Conservation (phyloP, 768 basidiomycete species). For the Xanthoconium purpureum region DNA sequence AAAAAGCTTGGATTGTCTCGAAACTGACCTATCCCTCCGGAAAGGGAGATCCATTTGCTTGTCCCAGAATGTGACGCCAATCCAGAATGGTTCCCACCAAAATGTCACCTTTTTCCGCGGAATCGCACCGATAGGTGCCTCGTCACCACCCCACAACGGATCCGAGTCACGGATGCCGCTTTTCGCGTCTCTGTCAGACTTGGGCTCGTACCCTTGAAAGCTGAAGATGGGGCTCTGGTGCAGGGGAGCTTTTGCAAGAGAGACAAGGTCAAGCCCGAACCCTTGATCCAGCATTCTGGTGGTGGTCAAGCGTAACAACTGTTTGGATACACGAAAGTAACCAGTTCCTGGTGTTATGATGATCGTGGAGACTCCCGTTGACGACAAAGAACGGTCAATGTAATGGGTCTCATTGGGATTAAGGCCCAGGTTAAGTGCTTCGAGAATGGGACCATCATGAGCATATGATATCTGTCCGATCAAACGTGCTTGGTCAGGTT, state of each 20-base stretch:
- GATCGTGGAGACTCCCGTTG: constrained; percentile 81
- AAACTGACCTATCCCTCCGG: constrained; percentile 63
- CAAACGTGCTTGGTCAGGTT: constrained; percentile 54
- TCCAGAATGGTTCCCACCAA: constrained; percentile 92
- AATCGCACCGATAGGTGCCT: constrained; percentile 36
- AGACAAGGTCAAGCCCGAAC: constrained; percentile 83
- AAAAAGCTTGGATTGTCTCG: not conserved
- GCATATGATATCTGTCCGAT: constrained; percentile 81
- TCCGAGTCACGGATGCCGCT: constrained; percentile 51
- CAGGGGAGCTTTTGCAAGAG: constrained; percentile 85
- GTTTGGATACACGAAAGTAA: constrained; percentile 89
- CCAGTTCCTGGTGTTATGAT: constrained; percentile 93
- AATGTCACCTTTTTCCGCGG: constrained; percentile 52
- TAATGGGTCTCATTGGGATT: constrained; percentile 94
- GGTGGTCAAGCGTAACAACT: constrained; percentile 85
- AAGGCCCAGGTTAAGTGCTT: constrained; percentile 88
- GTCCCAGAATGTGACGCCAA: constrained; percentile 82
- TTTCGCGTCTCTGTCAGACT: constrained; percentile 47
- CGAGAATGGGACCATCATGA: constrained; percentile 93
- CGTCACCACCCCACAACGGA: constrained; percentile 74
- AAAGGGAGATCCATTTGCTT: constrained; percentile 83
- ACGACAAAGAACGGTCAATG: constrained; percentile 87
- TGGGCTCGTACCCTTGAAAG: constrained; percentile 69
- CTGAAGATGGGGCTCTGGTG: constrained; percentile 93
- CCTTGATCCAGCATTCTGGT: constrained; percentile 94